Evolutionary conservation across 805 yeast species (phyloP), one percentile per base, ranked within the genome.

Genomic region (Candida coquimbonensis): DNA sequence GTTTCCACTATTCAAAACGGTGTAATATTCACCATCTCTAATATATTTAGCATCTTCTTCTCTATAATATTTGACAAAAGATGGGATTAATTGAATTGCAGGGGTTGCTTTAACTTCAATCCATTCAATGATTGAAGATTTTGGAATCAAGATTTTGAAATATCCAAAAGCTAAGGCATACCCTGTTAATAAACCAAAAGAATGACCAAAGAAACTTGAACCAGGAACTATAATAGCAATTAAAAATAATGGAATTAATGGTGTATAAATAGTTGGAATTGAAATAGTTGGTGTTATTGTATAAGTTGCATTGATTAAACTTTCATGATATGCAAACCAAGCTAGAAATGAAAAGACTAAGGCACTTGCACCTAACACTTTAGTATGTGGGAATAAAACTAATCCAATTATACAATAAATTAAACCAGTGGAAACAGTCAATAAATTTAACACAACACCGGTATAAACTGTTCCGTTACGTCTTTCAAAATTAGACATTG

Each of bases 381-480:
- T 68, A 1, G 74, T 66, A 4, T 69, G 56, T 11, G 85, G 83
- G 49, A 69, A 79, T 14, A 83, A 65, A 0, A 66, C 36, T 5
- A 57, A 50, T 1, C 70, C 69, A 13, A 66, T 34, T 6, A 64
- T 21, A 38, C 52, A 53, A 48, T 56, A 56, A 9, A 52, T 39
- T 3, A 59, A 34, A 5, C 84, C 96, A 2, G 91, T 74, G 5
- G 78, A 62, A 1, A 83, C 80, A 2, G 95, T 86, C 41, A 83
- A 63, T 25, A 85, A 57, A 60, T 87, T 88, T 46, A 89, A 67
- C 14, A 88, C 81, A 39, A 89, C 70, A 5, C 95, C 96, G 5
- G 96, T 84, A 62, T 87, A 78, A 3, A 88, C 83, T 0, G 97
- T 87, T 7, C 96, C 97, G 56, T 87, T 83, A 21, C 65, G 60